phyloP scores from a whole-genome alignment of 2,329 filamentous ascomycete genomes.

The Trichoderma sp. region DNA sequence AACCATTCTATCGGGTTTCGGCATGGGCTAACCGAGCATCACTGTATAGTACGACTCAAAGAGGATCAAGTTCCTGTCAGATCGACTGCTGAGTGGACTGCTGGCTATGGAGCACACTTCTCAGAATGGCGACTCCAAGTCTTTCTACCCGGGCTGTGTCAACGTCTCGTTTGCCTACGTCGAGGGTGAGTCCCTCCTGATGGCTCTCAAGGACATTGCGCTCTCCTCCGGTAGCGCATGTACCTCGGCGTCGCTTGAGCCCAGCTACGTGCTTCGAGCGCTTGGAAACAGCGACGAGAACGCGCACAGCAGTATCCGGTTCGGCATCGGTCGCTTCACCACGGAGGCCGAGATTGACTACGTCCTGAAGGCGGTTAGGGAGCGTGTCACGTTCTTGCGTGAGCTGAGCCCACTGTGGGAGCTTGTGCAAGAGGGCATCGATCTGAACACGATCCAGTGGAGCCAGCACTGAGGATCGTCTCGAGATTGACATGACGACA shows the following conservation, averaged over 20 bases:
- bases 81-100: constrained; percentile 79
- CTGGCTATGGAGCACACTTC: constrained; percentile 88
- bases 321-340: constrained; percentile 96
- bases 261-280: constrained; percentile 92
- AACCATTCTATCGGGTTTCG: background rate
- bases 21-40: constrained; percentile 27
- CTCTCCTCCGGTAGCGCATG: constrained; percentile 95
- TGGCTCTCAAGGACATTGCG: constrained; percentile 98
- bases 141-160: constrained; percentile 94
- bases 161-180: constrained; percentile 99
- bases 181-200: constrained; percentile 94
- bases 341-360: constrained; percentile 96
- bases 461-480: constrained; percentile 74
- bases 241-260: constrained; percentile 94
- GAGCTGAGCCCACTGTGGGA: constrained; percentile 98
- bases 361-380: constrained; percentile 88
- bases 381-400: constrained; percentile 87
- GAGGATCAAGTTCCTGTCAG: constrained; percentile 79
- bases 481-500: background rate
- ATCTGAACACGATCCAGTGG: constrained; percentile 96
- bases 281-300: constrained; percentile 96
- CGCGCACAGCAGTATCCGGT: constrained; percentile 95
- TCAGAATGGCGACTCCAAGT: constrained; percentile 80
- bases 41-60: constrained; percentile 81
- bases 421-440: constrained; percentile 93